Conservation (phyloP, 2,329 filamentous ascomycete species). For the Ophiostoma quercus region DNA sequence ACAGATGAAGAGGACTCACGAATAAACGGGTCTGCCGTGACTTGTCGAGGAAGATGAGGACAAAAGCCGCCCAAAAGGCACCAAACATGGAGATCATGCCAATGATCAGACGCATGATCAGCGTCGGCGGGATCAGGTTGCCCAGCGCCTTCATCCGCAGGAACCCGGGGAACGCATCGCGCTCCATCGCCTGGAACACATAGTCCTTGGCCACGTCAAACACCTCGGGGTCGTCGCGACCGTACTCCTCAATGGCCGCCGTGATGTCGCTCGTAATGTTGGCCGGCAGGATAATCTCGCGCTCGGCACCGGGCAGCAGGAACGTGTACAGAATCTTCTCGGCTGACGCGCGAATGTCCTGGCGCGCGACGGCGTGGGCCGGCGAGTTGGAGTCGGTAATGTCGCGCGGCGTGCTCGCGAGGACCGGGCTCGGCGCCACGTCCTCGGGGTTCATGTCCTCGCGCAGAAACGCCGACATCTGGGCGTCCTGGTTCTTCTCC, state of each 20-base stretch:
- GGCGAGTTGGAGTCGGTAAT: slow-evolving; percentile 75
- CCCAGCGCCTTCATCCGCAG: slow-evolving; percentile 90
- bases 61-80: slow-evolving; percentile 89
- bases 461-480: slow-evolving; percentile 85
- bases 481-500: slow-evolving; percentile 75
- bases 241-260: slow-evolving; percentile 79
- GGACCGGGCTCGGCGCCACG: slow-evolving; percentile 47
- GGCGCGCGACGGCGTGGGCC: slow-evolving; percentile 74
- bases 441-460: slow-evolving; percentile 52
- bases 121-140: slow-evolving; percentile 86
- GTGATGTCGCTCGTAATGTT: slow-evolving; percentile 83
- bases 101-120: slow-evolving; percentile 77
- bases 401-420: slow-evolving; percentile 56
- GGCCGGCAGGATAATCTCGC: slow-evolving; percentile 89
- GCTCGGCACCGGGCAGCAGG: slow-evolving; percentile 86
- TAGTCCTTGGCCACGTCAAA: slow-evolving; percentile 98
- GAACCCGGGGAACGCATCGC: slow-evolving; percentile 97
- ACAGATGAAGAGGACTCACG: slow-evolving; percentile 66
- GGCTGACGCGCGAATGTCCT: slow-evolving; percentile 86
- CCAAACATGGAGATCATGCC: slow-evolving; percentile 83
- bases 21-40: slow-evolving; percentile 70
- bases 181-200: slow-evolving; percentile 98
- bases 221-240: slow-evolving; percentile 91
- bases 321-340: slow-evolving; percentile 99
- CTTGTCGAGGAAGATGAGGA: slow-evolving; percentile 84